These are phyloP conservation scores for Lentinus tigrinus DNA, from an alignment of 768 basidiomycete species.

Conservation along the genomic window DNA sequence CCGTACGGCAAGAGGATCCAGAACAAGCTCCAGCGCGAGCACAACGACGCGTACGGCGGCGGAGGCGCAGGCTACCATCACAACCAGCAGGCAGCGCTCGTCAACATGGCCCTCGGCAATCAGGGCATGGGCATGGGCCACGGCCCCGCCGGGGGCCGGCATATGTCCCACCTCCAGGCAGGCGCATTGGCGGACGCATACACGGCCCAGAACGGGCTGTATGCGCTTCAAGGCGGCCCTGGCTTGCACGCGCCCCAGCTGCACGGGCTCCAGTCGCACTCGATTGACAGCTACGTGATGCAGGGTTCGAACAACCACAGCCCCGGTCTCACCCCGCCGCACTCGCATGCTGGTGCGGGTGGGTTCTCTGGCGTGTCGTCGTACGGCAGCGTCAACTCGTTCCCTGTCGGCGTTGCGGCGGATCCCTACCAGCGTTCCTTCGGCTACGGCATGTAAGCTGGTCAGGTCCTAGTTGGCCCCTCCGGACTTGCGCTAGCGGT, in stretches of 20 bases:
- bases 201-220: slow-evolving; percentile 58
- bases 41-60: slow-evolving; percentile 58
- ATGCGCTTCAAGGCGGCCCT: slow-evolving; percentile 53
- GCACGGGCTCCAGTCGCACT: slow-evolving; percentile 56
- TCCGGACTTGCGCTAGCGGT: neutral
- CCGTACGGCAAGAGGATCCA: slow-evolving; percentile 99
- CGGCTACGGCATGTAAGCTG: slow-evolving; percentile 75
- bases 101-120: slow-evolving; percentile 56
- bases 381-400: slow-evolving; percentile 54
- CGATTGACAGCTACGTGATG: slow-evolving; percentile 80
- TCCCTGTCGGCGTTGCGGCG: slow-evolving; percentile 51
- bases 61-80: slow-evolving; percentile 49
- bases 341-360: slow-evolving; percentile 45
- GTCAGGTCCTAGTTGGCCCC: neutral
- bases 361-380: slow-evolving; percentile 57
- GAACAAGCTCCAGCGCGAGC: slow-evolving; percentile 96
- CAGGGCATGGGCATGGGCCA: slow-evolving; percentile 49
- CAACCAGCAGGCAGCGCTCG: slow-evolving; percentile 57
- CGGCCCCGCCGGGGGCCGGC: slow-evolving; percentile 42
- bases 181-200: slow-evolving; percentile 68
- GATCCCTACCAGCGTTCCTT: slow-evolving; percentile 80
- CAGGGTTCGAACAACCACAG: slow-evolving; percentile 71
- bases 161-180: slow-evolving; percentile 53
- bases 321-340: slow-evolving; percentile 58
- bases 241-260: slow-evolving; percentile 37